phyloP scores from a whole-genome alignment of 148 eudicot species.

The Vaccinium vitisidaea region DNA sequence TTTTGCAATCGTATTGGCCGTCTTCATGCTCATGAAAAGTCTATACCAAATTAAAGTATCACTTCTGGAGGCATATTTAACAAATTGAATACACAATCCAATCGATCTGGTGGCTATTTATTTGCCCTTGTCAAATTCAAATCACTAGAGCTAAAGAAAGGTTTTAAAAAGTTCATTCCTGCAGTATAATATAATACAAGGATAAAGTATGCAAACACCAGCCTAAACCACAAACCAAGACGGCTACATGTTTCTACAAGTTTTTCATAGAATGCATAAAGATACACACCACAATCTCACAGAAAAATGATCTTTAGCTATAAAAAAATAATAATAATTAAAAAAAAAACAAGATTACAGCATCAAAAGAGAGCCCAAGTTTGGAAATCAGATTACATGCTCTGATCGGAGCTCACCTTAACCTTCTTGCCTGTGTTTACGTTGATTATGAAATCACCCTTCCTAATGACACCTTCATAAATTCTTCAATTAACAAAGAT shows the following conservation, averaged over 20 bases:
- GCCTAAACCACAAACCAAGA: background rate
- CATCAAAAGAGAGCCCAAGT: slow-evolving; percentile 3
- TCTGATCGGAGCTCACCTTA: slow-evolving; percentile 48
- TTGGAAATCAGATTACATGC: slow-evolving; percentile 6
- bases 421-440: slow-evolving; percentile 89
- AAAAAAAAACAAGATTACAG: background rate
- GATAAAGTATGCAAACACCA: background rate
- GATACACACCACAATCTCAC: background rate
- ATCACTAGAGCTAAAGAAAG: background rate
- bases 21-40: background rate
- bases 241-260: background rate
- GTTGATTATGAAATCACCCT: slow-evolving; percentile 90
- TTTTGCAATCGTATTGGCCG: background rate
- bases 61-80: background rate
- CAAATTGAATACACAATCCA: background rate
- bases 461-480: slow-evolving; percentile 85
- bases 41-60: background rate
- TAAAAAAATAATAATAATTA: background rate
- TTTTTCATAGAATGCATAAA: background rate
- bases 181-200: background rate
- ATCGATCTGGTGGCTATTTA: background rate
- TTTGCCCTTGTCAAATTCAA: background rate
- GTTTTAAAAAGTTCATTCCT: slow-evolving; percentile 3
- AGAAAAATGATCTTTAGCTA: background rate
- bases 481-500: slow-evolving; percentile 50